Evolutionary conservation across 345 rosid genomes (phyloP).

Genomic region (Combretum micranthum): DNA sequence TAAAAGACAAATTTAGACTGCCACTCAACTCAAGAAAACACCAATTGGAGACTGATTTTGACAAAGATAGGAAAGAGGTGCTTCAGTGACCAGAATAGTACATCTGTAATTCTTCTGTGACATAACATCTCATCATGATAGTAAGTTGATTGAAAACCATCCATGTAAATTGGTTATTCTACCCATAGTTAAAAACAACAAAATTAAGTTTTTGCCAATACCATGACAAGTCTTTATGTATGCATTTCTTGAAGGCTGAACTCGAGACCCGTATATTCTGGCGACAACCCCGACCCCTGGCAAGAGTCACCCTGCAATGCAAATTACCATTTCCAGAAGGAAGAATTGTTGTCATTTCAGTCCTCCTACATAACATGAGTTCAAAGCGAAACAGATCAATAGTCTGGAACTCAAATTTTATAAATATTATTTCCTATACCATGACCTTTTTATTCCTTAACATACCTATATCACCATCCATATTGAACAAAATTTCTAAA

Average conservation of each 20-base stretch:
- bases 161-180: not conserved
- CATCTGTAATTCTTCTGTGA: not conserved
- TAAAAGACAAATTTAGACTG: not conserved
- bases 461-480: too few relatives aligned
- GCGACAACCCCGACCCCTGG: slow-evolving; percentile 24
- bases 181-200: not conserved
- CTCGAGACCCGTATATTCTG: slow-evolving; percentile 33
- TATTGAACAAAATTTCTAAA: too few relatives aligned
- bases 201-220: slow-evolving; percentile 17
- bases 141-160: too few relatives aligned
- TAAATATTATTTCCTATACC: too few relatives aligned
- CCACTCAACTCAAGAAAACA: slow-evolving; percentile 4
- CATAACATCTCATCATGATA: too few relatives aligned
- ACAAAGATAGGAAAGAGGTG: not conserved
- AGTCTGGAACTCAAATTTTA: too few relatives aligned
- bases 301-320: slow-evolving; percentile 21
- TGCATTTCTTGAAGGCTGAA: slow-evolving; percentile 31
- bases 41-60: not conserved
- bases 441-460: too few relatives aligned
- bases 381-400: not conserved
- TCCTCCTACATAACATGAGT: slow-evolving; percentile 19
- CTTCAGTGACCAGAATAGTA: not conserved
- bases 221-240: slow-evolving; percentile 56
- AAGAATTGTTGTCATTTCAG: slow-evolving; percentile 44
- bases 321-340: slow-evolving; percentile 39